Evolutionary conservation across 148 eudicot species (phyloP), one percentile per base, ranked within the genome.

Genomic region (Bassia scoparia): DNA sequence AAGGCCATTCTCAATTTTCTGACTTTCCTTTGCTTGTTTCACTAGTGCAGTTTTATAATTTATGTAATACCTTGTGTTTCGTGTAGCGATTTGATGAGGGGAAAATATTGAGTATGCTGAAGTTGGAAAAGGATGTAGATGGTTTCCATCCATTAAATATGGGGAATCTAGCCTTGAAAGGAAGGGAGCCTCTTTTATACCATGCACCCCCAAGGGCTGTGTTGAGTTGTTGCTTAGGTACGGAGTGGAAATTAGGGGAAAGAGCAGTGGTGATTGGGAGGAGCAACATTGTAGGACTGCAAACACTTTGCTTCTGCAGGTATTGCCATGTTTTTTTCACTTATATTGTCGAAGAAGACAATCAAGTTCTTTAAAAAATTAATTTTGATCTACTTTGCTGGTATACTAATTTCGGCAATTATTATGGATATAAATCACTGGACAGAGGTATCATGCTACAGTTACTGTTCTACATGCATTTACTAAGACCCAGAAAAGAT

Each of bases 191-290:
- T 4, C 66, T 89, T 43, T 89, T 70, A 81, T 92, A 61, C 87
- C 95, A 23, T 91, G 97, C 80, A 85, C 97, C 31, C 89, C 97
- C 18, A 91, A 89, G 72, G 97, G 90, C 48, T 91, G 97, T 76
- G 79, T 92, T 59, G 97, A 92, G 89, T 81, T 92, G 63, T 73
- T 92, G 77, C 78, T 86, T n/a, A 82, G 91, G 61, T 85, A 78
- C 73, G 87, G 83, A 31, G 84, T 92, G 54, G 89, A 89, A 43
- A 86, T 92, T 26, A 80, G 92, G 97, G 10, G 89, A 92, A 81
- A 85, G 85, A 26, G 92, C 89, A 62, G 95, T 85, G 65, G 92
- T 92, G 29, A 89, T 92, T 49, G 97, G 97, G 64, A 84, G 89
- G 79, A 89, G 97, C 84, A 91, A 91, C 73, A 86, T 91, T 61